Evolutionary conservation across 2,329 filamentous ascomycete genomes (phyloP), one percentile per base, ranked within the genome.

Genomic region (Aureobasidium lini): DNA sequence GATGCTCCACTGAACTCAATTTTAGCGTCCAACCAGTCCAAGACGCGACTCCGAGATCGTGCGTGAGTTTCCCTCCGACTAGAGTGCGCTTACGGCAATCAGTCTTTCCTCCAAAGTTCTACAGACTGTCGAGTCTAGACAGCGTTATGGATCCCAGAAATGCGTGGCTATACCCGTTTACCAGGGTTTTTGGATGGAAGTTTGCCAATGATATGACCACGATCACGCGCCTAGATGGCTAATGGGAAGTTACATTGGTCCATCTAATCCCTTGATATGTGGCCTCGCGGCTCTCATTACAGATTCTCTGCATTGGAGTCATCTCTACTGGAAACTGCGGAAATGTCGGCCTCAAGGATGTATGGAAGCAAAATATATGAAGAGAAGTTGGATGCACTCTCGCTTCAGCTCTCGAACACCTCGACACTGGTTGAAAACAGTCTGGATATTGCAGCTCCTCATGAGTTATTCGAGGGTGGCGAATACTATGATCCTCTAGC

Each of bases 401-500:
- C 48, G n/a, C 6, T 31, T 8, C 48, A 52, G 23, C 6, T 52
- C 11, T 52, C 48, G 15, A 52, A 31, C 15, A 16, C 18, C 3
- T 52, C 48, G 28, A 52, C 48, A 11, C 23, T 40, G n/a, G 48
- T 52, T 15, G 48, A 39, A 16, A 10, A 29, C 28, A 11, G 10
- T n/a, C 34, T 18, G 13, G 34, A 39, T 15, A 39, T 18, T 29
- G 34, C 48, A 11, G 9, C 13, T 31, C 48, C 23, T n/a, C 48
- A 52, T 15, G 13, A 7, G 3, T 13, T n/a, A 6, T 40, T 52
- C 8, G 48, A 40, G 13, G 48, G 48, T 11, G 13, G 34, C 6
- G 34, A 54, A 10, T 36, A 43, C 9, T 34, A 54, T 6, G 57
- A 60, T 39, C 50, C 60, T 18, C 40, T 49, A 28, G 56, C 57